These are phyloP conservation scores for Globisporangium carolinianum DNA, from an alignment of 352 stramenopile genomes.

Conservation along the genomic window DNA sequence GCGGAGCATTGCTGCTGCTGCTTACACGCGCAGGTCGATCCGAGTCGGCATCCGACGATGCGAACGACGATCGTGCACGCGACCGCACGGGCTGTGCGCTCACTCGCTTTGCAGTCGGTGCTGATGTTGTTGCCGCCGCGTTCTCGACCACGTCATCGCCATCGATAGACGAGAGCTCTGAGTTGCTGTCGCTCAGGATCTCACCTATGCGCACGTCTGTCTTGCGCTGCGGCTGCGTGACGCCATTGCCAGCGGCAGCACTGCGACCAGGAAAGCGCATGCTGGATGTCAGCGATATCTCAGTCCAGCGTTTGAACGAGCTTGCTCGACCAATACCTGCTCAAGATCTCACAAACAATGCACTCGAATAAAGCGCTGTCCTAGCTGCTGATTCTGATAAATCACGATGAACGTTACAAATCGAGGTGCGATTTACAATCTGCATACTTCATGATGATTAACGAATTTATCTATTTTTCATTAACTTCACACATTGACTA, in stretches of 20 bases:
- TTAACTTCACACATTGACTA: too few relatives aligned
- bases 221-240: background rate
- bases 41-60: background rate
- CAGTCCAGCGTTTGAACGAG: too few relatives aligned
- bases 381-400: too few relatives aligned
- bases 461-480: too few relatives aligned
- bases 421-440: too few relatives aligned
- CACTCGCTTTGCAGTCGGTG: background rate
- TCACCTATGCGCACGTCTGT: constrained; percentile 28
- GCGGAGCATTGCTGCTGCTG: background rate
- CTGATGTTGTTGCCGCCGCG: constrained; percentile 1
- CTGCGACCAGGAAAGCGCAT: too few relatives aligned
- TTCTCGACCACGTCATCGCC: constrained; percentile 9
- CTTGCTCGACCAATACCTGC: too few relatives aligned
- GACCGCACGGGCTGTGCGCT: background rate
- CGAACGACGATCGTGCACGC: background rate
- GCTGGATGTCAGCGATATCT: too few relatives aligned
- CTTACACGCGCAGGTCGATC: background rate
- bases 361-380: too few relatives aligned
- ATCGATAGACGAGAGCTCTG: constrained; percentile 30
- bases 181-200: constrained; percentile 56
- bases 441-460: too few relatives aligned
- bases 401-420: too few relatives aligned
- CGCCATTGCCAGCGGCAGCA: background rate
- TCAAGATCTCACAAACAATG: too few relatives aligned